Percentiles rank a stretch among this genome's conserved stretches.
Conservation (phyloP, 192 early-diverging fungal genomes). For the Dimargaris xerosporica region DNA sequence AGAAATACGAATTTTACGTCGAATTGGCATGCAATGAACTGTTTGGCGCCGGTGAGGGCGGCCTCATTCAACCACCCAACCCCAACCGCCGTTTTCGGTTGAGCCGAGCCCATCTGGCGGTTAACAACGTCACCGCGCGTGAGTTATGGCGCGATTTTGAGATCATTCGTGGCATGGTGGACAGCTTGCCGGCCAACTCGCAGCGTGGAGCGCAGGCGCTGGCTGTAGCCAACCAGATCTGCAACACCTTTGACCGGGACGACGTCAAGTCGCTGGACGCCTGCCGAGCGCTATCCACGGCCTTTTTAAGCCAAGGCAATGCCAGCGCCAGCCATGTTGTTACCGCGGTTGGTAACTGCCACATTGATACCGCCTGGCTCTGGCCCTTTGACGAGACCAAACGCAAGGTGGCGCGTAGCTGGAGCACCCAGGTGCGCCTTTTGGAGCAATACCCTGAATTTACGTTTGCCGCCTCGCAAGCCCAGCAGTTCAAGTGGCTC, state of each 20-base stretch:
- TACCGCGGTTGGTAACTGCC: conserved; percentile 85
- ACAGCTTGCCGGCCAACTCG: conserved; percentile 49
- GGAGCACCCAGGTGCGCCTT: conserved; percentile 61
- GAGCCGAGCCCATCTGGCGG: conserved; percentile 45
- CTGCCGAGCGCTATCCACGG: conserved; percentile 24
- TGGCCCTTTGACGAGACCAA: conserved; percentile 98
- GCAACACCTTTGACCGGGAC: conserved; percentile 51
- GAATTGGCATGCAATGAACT: conserved; percentile 88
- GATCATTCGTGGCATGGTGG: conserved; percentile 52
- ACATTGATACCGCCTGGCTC: conserved; percentile 86
- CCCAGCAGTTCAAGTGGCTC: conserved; percentile 94
- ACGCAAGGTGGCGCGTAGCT: conserved; percentile 76
- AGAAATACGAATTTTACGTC: conserved; percentile 58
- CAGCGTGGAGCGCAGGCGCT: conserved; percentile 68
- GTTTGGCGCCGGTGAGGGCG: conserved; percentile 67
- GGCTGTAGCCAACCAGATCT: conserved; percentile 56
- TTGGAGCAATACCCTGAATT: conserved; percentile 84
- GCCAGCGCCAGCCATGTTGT: conserved; percentile 51
- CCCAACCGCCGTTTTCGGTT: conserved; percentile 46
- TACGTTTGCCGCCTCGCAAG: conserved; percentile 87
- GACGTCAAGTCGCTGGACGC: conserved; percentile 29
- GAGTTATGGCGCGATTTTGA: conserved; percentile 61
- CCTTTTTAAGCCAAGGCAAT: conserved; percentile 52
- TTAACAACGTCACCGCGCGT: conserved; percentile 53
- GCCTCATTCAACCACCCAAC: conserved; percentile 49